phyloP scores from a whole-genome alignment of 2,329 filamentous ascomycete species.

The Hortaea sp. region DNA sequence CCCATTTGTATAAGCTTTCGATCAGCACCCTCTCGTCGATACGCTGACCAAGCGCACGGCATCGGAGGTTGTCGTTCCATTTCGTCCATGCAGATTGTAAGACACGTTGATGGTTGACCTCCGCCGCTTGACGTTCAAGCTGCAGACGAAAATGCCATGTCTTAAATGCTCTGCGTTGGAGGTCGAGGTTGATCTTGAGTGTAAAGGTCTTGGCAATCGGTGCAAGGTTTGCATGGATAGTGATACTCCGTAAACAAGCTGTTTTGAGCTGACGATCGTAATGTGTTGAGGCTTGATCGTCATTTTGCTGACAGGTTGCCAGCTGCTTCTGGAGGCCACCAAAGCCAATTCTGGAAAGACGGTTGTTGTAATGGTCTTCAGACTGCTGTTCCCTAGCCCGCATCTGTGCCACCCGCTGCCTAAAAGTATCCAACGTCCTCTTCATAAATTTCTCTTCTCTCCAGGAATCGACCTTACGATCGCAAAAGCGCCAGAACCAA shows the following conservation, averaged over 20 bases:
- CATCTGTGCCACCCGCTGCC: not conserved
- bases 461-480: conserved; percentile 22
- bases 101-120: conserved; percentile 42
- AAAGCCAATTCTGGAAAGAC: not conserved
- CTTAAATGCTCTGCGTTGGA: conserved; percentile 37
- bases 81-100: conserved; percentile 48
- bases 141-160: conserved; percentile 38
- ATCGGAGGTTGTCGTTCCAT: conserved; percentile 54
- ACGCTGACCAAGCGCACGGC: conserved; percentile 39
- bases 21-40: conserved; percentile 48
- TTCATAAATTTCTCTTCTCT: conserved; percentile 19
- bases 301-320: not conserved
- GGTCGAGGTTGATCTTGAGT: conserved; percentile 33
- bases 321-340: not conserved
- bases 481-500: conserved; percentile 16
- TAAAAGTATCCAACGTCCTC: conserved; percentile 8
- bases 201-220: conserved; percentile 22
- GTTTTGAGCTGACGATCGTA: not conserved
- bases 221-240: conserved; percentile 2
- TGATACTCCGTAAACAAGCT: not conserved
- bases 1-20: conserved; percentile 52
- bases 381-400: conserved; percentile 7
- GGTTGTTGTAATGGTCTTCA: conserved; percentile 1
- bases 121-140: conserved; percentile 32
- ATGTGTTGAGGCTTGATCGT: not conserved